Percentiles rank a stretch among this genome's conserved stretches.
Conservation (phyloP, 257 asterid species). For the Nicotiana otophora region DNA sequence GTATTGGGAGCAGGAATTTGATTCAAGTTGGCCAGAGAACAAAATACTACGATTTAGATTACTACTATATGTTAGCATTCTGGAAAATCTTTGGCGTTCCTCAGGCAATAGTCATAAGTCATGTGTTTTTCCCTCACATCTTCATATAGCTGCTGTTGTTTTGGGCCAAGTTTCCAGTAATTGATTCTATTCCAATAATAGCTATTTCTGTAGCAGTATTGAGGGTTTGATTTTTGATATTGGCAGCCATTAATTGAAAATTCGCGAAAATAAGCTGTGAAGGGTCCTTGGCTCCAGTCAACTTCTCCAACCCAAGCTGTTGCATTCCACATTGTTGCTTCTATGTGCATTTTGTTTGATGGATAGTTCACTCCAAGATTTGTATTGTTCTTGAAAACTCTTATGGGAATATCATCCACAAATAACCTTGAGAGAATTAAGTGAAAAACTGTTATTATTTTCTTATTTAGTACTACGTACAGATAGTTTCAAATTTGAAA, state of each 20-base stretch:
- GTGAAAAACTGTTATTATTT: not conserved
- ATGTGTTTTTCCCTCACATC: not conserved
- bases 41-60: not conserved
- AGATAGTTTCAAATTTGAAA: too few relatives aligned
- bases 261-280: constrained; percentile 1
- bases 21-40: too few relatives aligned
- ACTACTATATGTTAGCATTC: constrained; percentile 1
- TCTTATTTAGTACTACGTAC: too few relatives aligned
- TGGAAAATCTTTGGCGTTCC: not conserved
- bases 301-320: constrained; percentile 16
- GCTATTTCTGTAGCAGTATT: not conserved
- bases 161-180: not conserved
- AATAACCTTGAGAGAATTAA: constrained; percentile 8
- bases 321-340: constrained; percentile 24
- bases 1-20: too few relatives aligned
- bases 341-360: constrained; percentile 20
- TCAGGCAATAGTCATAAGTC: constrained; percentile 15
- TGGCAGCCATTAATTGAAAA: constrained; percentile 12
- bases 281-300: constrained; percentile 17
- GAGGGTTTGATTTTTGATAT: not conserved
- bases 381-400: constrained; percentile 20
- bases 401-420: constrained; percentile 20
- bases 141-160: not conserved
- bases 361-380: constrained; percentile 14
- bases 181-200: constrained; percentile 19